phyloP scores from a whole-genome alignment of 2,329 filamentous ascomycete species.

The Septoria linicola region DNA sequence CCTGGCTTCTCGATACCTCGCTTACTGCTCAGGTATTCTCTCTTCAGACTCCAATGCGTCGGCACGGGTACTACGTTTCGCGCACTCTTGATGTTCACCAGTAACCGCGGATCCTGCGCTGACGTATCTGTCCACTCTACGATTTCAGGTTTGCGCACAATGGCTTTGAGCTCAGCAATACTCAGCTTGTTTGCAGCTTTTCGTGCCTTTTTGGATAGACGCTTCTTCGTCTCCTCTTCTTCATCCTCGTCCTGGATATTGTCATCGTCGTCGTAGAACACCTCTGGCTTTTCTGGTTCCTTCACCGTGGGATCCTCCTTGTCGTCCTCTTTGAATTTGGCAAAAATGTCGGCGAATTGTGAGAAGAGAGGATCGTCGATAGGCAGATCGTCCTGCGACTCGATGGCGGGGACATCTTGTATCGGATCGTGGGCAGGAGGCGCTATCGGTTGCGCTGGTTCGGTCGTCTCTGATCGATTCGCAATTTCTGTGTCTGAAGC shows the following conservation, averaged over 20 bases:
- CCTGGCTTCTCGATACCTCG: conserved; percentile 93
- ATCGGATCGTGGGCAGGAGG: conserved; percentile 31
- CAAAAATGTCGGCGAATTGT: conserved; percentile 79
- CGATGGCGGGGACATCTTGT: conserved; percentile 29
- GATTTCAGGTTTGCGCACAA: conserved; percentile 86
- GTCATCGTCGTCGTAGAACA: conserved; percentile 81
- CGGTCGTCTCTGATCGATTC: conserved; percentile 30
- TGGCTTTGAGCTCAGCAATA: conserved; percentile 89
- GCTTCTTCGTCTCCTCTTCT: conserved; percentile 59
- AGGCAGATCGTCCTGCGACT: conserved; percentile 27
- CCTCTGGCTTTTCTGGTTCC: conserved; percentile 75
- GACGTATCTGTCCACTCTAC: conserved; percentile 98
- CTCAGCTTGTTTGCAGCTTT: conserved; percentile 91
- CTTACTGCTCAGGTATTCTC: conserved; percentile 96
- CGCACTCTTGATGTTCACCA: conserved; percentile 93
- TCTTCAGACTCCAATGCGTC: conserved; percentile 89
- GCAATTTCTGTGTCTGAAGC: conserved; percentile 37
- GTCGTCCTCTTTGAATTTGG: conserved; percentile 68
- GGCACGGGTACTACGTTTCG: conserved; percentile 95
- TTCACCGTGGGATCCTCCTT: conserved; percentile 54
- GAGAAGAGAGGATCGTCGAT: conserved; percentile 69
- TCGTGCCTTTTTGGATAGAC: conserved; percentile 89
- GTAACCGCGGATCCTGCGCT: conserved; percentile 79
- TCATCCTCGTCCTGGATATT: conserved; percentile 85
- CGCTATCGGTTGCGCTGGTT: conserved; percentile 31